Conservation (phyloP, 2,329 filamentous ascomycete genomes). For the Stemphylium lycopersici region DNA sequence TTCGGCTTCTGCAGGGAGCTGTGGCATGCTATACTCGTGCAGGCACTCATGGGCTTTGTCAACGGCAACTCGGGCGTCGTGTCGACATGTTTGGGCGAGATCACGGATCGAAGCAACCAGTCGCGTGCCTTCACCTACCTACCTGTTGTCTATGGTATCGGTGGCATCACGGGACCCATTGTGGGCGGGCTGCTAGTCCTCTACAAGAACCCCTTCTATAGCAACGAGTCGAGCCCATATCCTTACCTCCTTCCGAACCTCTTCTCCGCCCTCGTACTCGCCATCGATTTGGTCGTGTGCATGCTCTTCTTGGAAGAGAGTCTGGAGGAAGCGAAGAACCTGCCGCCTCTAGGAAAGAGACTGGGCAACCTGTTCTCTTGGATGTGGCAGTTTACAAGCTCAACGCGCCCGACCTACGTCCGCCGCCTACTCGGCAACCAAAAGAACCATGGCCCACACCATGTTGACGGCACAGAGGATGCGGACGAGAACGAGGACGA, state of each 20-base stretch:
- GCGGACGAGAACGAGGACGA: slow-evolving; percentile 54
- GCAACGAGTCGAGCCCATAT: slow-evolving; percentile 63
- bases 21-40: slow-evolving; percentile 84
- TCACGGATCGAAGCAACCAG: slow-evolving; percentile 95
- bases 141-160: slow-evolving; percentile 93
- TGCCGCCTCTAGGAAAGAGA: slow-evolving; percentile 66
- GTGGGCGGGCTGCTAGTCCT: slow-evolving; percentile 85
- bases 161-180: slow-evolving; percentile 89
- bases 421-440: slow-evolving; percentile 45
- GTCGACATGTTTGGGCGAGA: slow-evolving; percentile 89
- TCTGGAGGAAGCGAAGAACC: slow-evolving; percentile 67
- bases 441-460: slow-evolving; percentile 36
- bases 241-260: slow-evolving; percentile 89
- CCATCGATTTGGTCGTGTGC: slow-evolving; percentile 74
- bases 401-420: slow-evolving; percentile 65
- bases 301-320: slow-evolving; percentile 88
- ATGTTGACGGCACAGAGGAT: slow-evolving; percentile 46
- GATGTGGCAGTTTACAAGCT: slow-evolving; percentile 72
- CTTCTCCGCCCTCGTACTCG: slow-evolving; percentile 73
- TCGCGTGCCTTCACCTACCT: slow-evolving; percentile 92
- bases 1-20: slow-evolving; percentile 87
- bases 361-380: slow-evolving; percentile 67
- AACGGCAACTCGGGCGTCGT: slow-evolving; percentile 97
- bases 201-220: slow-evolving; percentile 62
- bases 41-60: slow-evolving; percentile 87